Conservation (phyloP, 2,329 filamentous ascomycete genomes). For the Fusarium equiseti region DNA sequence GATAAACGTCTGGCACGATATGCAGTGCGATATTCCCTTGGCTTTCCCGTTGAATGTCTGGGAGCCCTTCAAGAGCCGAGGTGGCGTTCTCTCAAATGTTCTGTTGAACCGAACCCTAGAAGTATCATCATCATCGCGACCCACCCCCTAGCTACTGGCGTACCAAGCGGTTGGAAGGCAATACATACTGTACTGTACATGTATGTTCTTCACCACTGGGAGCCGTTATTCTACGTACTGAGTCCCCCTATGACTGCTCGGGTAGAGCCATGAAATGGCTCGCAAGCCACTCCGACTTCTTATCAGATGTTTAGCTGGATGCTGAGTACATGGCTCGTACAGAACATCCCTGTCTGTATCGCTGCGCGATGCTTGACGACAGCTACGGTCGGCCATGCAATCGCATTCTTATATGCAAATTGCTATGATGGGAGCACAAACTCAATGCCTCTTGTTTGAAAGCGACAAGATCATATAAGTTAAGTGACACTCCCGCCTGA, state of each 20-base stretch:
- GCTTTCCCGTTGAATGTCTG: conserved; percentile 31
- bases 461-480: conserved; percentile 41
- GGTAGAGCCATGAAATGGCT: conserved; percentile 26
- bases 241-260: conserved; percentile 34
- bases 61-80: conserved; percentile 45
- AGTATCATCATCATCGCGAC: conserved; percentile 37
- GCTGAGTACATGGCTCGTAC: conserved; percentile 39
- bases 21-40: conserved; percentile 39
- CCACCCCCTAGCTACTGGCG: conserved; percentile 32
- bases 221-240: conserved; percentile 9
- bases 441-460: conserved; percentile 11
- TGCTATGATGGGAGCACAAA: conserved; percentile 33
- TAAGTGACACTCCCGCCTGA: conserved; percentile 34
- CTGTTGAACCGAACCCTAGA: conserved; percentile 44
- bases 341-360: conserved; percentile 26
- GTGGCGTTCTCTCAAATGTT: conserved; percentile 44
- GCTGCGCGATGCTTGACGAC: conserved; percentile 32
- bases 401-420: conserved; percentile 25
- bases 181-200: conserved; percentile 2
- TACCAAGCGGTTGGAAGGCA: conserved; percentile 34
- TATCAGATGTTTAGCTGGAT: conserved; percentile 10
- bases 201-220: background rate
- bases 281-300: conserved; percentile 36
- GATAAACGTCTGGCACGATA: conserved; percentile 32
- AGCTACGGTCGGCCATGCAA: conserved; percentile 27